These are phyloP conservation scores for Volvariella surrecta DNA, from an alignment of 1,284 basidiomycete species.

Conservation along the genomic window DNA sequence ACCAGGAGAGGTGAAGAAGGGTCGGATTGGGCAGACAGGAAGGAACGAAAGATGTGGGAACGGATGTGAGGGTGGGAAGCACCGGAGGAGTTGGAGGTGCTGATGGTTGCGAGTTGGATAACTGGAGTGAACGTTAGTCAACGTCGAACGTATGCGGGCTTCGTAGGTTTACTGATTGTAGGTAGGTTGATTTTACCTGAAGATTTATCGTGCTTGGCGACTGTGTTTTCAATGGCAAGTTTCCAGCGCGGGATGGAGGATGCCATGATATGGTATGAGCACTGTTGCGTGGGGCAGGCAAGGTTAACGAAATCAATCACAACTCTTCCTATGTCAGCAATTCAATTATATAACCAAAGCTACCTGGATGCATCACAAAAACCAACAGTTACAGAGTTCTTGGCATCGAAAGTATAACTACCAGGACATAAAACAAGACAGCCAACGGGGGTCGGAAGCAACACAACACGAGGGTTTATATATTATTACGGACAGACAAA, in stretches of 20 bases:
- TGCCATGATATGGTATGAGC: neutral
- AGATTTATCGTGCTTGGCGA: slow-evolving; percentile 35
- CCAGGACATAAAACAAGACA: too few species aligned
- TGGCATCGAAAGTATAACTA: too few species aligned
- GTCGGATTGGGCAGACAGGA: slow-evolving; percentile 31
- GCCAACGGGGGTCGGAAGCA: too few species aligned
- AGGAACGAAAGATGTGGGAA: slow-evolving; percentile 47
- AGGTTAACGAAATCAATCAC: too few species aligned
- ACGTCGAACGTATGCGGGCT: slow-evolving; percentile 1
- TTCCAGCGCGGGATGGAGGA: slow-evolving; percentile 39
- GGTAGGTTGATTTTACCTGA: slow-evolving; percentile 24
- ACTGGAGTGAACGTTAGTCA: slow-evolving; percentile 25
- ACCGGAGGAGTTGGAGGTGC: slow-evolving; percentile 16
- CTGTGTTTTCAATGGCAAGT: slow-evolving; percentile 33
- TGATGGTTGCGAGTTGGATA: slow-evolving; percentile 53
- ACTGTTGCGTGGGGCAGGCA: too few species aligned
- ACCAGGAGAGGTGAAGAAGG: slow-evolving; percentile 45
- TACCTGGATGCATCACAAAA: too few species aligned
- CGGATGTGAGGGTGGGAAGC: slow-evolving; percentile 44
- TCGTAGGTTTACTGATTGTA: neutral
- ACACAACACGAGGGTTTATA: too few species aligned
- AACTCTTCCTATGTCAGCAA: too few species aligned
- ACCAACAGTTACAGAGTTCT: too few species aligned
- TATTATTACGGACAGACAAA: too few species aligned
- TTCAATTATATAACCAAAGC: too few species aligned